phyloP scores from a whole-genome alignment of 78 protist genomes.

The Dictyostelium citrinum region DNA sequence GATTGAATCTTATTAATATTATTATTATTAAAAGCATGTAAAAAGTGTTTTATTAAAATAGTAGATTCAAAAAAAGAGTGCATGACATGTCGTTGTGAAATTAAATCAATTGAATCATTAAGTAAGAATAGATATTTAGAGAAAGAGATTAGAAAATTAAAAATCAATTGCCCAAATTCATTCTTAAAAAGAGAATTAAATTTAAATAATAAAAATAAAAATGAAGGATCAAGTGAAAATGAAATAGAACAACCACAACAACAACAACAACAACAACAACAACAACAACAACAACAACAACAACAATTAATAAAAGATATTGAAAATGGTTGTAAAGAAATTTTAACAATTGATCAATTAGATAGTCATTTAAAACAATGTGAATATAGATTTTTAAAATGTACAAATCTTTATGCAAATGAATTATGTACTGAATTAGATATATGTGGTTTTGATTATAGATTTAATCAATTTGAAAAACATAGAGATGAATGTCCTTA shows the following conservation, averaged over 20 bases:
- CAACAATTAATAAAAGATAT: background rate
- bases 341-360: background rate
- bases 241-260: background rate
- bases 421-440: background rate
- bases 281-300: background rate
- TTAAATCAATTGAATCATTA: background rate
- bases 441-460: background rate
- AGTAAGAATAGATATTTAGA: background rate
- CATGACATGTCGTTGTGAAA: background rate
- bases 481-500: background rate
- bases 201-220: background rate
- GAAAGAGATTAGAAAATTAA: background rate
- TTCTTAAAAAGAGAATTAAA: background rate
- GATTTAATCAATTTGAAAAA: background rate
- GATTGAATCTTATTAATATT: too few relatives aligned
- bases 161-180: background rate
- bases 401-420: background rate
- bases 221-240: background rate
- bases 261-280: background rate
- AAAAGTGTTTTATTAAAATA: background rate
- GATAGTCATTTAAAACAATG: background rate
- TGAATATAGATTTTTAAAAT: background rate
- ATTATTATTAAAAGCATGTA: background rate
- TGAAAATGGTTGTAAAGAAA: background rate
- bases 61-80: background rate